Base-by-base conservation (phyloP, 371 early-diverging fungal genomes). In the Capillidium rhysosporum region DNA sequence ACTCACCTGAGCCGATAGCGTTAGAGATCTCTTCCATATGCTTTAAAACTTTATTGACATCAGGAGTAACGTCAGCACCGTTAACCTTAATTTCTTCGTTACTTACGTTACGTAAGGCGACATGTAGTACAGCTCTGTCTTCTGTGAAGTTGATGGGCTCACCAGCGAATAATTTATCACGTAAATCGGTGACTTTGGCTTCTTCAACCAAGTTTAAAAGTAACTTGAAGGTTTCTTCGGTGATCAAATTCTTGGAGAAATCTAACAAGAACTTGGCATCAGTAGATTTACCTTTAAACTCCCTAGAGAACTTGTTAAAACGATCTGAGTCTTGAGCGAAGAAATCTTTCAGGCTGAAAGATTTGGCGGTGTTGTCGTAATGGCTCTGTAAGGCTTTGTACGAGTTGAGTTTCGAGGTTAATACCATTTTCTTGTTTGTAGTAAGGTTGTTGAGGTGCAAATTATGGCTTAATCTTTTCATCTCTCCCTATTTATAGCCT, bases 101-200 rank as follows among this genome's bases (percentile, higher is more conserved):
- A 56, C 82, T 71, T 48, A 79, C 68, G 68, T 97, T 91, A 59
- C 99, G 82, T 51, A 99, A 77, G 8, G 95, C 91, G 38, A 91
- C 74, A 64, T 99, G 99, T 31, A 99, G 80, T 29, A 98, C 99
- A 24, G 95, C 82, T 43, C 98, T 86, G 58, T 89, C 73, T 75
- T 99, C 99, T 29, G 99, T 98, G 59, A 86, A 87, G 75, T 99
- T 99, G 69, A 99, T 95, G 58, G 74, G 80, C 54, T 87, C 86
- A 47, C 98, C 98, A n/a, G 65, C 57, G 62, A 94, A 95, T 96
- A 98, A 95, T 67, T 79, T 79, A 53, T 79, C 70, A 56, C 92
- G 80, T 78, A 80, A 80, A 47, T 77, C 80, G 62, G 82, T 82
- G 40, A 96, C 83, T 48, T 85, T 75, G 41, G 86, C 78, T 64